These are phyloP conservation scores for Pythium rishiriense DNA, from an alignment of 352 stramenopile species.

Conservation along the genomic window DNA sequence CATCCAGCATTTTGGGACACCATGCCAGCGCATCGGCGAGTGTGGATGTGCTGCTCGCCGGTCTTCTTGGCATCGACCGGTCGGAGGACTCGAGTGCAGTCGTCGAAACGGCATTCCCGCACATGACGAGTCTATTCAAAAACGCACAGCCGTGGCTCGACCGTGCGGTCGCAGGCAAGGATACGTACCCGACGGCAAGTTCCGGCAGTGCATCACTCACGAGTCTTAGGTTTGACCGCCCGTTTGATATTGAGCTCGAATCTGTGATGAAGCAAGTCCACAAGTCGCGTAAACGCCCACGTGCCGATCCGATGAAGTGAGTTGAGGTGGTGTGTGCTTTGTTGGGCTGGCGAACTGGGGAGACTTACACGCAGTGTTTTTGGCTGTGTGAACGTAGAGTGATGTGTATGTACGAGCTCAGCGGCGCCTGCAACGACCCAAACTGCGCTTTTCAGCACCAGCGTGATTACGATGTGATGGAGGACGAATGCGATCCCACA, in stretches of 20 bases:
- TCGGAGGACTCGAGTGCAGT: not conserved
- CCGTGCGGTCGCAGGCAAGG: not conserved
- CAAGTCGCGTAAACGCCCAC: not conserved
- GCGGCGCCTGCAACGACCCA: slow-evolving; percentile 73
- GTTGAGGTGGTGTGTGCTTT: not conserved
- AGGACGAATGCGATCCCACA: not conserved
- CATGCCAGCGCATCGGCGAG: not conserved
- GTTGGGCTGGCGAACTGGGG: not conserved
- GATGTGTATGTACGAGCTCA: slow-evolving; percentile 72
- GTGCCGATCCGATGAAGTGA: slow-evolving; percentile 29
- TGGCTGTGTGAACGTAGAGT: slow-evolving; percentile 34
- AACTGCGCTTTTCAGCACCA: slow-evolving; percentile 69
- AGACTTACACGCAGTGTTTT: not conserved
- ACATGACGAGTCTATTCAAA: slow-evolving; percentile 4
- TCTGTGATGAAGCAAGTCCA: slow-evolving; percentile 24
- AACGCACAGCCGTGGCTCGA: not conserved
- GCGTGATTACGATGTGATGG: slow-evolving; percentile 43
- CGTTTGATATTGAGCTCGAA: slow-evolving; percentile 21
- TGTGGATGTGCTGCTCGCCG: not conserved
- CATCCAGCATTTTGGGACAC: not conserved
- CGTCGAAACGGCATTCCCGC: slow-evolving; percentile 16
- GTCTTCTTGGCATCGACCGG: not conserved
- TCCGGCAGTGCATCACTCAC: not conserved
- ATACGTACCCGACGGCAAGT: not conserved
- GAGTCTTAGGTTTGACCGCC: slow-evolving; percentile 2